Evolutionary conservation across 78 protist genomes (phyloP).

Genomic region (Dictyostelium discoideum): dicty_2.7 NC_007089.4:5764001-5764500

Average conservation of each 20-base stretch:
- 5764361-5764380: constrained; percentile 57
- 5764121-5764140: neutral
- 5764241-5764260: constrained; percentile 1
- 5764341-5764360: constrained; percentile 70
- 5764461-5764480: neutral
- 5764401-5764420: neutral
- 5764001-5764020: neutral
- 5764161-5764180: neutral
- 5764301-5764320: constrained; percentile 5
- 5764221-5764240: neutral
- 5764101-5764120: constrained; percentile 11
- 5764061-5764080: constrained; percentile 83
- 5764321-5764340: constrained; percentile 57
- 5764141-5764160: neutral
- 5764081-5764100: constrained; percentile 79
- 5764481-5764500: neutral
- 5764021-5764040: constrained; percentile 86
- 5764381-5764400: constrained; percentile 17
- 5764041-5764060: constrained; percentile 75
- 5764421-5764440: neutral
- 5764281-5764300: neutral
- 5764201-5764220: constrained; percentile 29
- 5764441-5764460: neutral
- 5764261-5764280: neutral
- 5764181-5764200: neutral